Evolutionary conservation across 495 filamentous ascomycete species (phyloP).

Genomic region (Xeromyces bisporus): DNA sequence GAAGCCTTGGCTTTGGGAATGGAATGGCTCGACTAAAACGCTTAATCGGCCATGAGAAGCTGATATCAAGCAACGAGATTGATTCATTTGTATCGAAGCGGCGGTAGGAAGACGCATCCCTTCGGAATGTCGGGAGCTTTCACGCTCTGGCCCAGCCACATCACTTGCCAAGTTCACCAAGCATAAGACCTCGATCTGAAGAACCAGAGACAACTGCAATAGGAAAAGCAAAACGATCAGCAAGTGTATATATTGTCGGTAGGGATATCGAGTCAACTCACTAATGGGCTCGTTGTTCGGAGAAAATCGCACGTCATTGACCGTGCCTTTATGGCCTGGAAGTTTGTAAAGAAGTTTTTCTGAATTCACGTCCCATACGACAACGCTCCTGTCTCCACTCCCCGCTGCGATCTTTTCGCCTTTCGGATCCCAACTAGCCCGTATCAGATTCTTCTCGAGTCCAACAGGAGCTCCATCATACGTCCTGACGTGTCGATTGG

Average conservation of each 20-base stretch:
- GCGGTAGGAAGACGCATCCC: too few species aligned
- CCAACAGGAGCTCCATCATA: conserved; percentile 81
- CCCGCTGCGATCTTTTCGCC: conserved; percentile 80
- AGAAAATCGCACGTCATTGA: conserved; percentile 87
- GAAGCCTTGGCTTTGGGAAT: too few species aligned
- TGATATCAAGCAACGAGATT: too few species aligned
- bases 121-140: too few species aligned
- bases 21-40: too few species aligned
- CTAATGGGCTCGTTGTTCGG: conserved; percentile 71
- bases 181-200: conserved; percentile 60
- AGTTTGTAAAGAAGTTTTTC: conserved; percentile 87
- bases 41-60: too few species aligned
- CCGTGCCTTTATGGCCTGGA: conserved; percentile 86
- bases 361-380: conserved; percentile 71
- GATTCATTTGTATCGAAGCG: too few species aligned
- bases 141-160: too few species aligned
- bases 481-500: conserved; percentile 63
- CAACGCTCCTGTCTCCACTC: conserved; percentile 74
- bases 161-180: conserved; percentile 58
- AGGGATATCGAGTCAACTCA: conserved; percentile 33
- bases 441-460: conserved; percentile 80
- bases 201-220: conserved; percentile 67
- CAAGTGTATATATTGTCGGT: neutral
- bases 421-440: conserved; percentile 77
- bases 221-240: conserved; percentile 9